Conservation (phyloP, 2,329 filamentous ascomycete species). For the Tolypocladium tundrense region DNA sequence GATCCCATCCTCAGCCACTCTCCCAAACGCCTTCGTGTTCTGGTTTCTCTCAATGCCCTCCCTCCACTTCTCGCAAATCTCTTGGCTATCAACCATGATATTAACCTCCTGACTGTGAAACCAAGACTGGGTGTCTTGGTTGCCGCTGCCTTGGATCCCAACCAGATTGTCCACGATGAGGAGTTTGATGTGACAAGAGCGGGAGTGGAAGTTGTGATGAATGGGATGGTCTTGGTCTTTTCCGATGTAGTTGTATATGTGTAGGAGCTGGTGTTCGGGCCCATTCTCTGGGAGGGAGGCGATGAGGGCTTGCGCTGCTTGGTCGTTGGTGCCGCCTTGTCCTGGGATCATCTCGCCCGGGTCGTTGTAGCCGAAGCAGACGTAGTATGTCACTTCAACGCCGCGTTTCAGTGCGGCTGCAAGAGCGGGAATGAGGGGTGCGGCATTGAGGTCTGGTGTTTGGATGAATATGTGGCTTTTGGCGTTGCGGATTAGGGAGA, state of each 20-base stretch:
- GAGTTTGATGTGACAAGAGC: conserved; percentile 68
- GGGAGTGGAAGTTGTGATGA: conserved; percentile 52
- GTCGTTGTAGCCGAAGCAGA: conserved; percentile 74
- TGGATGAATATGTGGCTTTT: conserved; percentile 61
- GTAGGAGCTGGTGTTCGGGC: conserved; percentile 26
- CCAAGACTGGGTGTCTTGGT: conserved; percentile 74
- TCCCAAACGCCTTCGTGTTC: conserved; percentile 47
- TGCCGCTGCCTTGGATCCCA: conserved; percentile 65
- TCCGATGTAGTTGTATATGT: conserved; percentile 60
- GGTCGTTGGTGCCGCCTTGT: conserved; percentile 68
- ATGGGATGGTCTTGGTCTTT: conserved; percentile 64
- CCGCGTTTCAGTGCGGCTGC: conserved; percentile 55
- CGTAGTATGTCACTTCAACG: conserved; percentile 57
- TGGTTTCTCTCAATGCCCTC: conserved; percentile 54
- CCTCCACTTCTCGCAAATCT: conserved; percentile 53
- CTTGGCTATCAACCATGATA: conserved; percentile 56
- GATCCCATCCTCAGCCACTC: neutral
- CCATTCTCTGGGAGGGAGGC: conserved; percentile 37
- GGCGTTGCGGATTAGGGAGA: conserved; percentile 59
- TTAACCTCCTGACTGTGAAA: conserved; percentile 72
- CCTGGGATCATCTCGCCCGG: conserved; percentile 64
- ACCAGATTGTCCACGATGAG: conserved; percentile 62
- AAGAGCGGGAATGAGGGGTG: conserved; percentile 54
- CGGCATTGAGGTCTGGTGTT: conserved; percentile 66
- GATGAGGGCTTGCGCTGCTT: conserved; percentile 52